Conservation (phyloP, 2,329 filamentous ascomycete genomes). For the Dendrostoma leiphaemia region DNA sequence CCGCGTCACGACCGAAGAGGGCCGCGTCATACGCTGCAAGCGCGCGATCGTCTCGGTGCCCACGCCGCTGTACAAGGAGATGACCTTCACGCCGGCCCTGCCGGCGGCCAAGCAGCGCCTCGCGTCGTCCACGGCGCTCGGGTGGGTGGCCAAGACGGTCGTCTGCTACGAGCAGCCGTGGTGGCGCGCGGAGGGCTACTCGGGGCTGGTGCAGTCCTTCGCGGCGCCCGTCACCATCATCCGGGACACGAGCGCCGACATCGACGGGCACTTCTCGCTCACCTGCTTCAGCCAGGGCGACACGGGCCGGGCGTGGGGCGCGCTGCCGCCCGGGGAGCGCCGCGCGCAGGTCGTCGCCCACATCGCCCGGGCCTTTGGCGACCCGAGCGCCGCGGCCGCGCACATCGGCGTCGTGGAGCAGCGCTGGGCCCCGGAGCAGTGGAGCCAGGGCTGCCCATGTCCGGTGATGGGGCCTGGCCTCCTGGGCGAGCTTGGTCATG, state of each 20-base stretch:
- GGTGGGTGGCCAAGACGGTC: too few relatives aligned
- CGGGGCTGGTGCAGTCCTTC: constrained; percentile 44
- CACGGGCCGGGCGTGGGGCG: constrained; percentile 31
- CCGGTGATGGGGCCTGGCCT: constrained; percentile 36
- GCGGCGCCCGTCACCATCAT: constrained; percentile 43
- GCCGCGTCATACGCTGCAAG: constrained; percentile 32
- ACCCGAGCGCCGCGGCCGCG: too few relatives aligned
- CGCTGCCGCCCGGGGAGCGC: constrained; percentile 20
- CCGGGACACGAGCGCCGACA: constrained; percentile 38
- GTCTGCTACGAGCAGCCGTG: too few relatives aligned
- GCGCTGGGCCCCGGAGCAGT: too few relatives aligned
- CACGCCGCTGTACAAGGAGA: constrained; percentile 40
- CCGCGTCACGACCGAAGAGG: constrained; percentile 24
- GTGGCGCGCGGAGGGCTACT: constrained; percentile 37
- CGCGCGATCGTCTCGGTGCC: constrained; percentile 50
- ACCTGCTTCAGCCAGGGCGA: constrained; percentile 41
- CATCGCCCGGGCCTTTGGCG: too few relatives aligned
- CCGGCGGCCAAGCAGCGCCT: constrained; percentile 37
- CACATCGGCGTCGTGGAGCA: too few relatives aligned
- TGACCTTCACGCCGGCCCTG: constrained; percentile 47
- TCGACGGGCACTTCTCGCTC: constrained; percentile 29
- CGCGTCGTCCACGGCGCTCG: constrained; percentile 29
- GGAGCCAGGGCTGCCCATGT: constrained; percentile 41
- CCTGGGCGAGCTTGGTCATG: constrained; percentile 30
- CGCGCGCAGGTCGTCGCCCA: constrained; percentile 22